Percentiles rank a stretch among this genome's conserved stretches.
phyloP scores from a whole-genome alignment of 495 filamentous ascomycete genomes.

The Apiosordaria backusii region DNA sequence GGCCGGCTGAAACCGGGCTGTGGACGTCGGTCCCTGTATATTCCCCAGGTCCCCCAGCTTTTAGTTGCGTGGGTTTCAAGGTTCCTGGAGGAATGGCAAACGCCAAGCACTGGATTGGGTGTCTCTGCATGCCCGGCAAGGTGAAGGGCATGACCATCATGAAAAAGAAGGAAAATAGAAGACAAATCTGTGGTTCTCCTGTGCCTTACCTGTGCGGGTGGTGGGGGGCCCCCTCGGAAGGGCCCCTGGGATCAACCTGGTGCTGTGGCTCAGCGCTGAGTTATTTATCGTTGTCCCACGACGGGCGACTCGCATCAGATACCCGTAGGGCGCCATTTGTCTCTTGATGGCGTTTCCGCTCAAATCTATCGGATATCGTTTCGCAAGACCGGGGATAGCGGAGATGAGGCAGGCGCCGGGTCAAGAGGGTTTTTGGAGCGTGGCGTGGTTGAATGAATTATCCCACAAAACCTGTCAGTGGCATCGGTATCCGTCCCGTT shows the following conservation, averaged over 20 bases:
- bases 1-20: constrained; percentile 21
- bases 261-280: constrained; percentile 13
- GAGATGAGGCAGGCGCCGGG: background rate
- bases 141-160: background rate
- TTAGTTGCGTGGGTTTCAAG: constrained; percentile 1
- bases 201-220: constrained; percentile 13
- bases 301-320: constrained; percentile 17
- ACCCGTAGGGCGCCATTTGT: constrained; percentile 21
- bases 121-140: background rate
- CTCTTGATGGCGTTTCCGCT: background rate
- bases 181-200: background rate
- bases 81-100: background rate
- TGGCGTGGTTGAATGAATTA: constrained; percentile 4
- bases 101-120: background rate
- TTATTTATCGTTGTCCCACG: constrained; percentile 16
- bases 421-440: background rate
- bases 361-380: background rate
- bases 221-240: constrained; percentile 1
- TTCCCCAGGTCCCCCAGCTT: background rate
- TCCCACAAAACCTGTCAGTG: constrained; percentile 3
- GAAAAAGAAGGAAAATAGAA: constrained; percentile 1
- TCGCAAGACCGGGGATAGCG: background rate
- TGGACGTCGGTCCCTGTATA: background rate
- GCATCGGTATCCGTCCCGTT: background rate
- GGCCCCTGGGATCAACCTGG: constrained; percentile 8